phyloP scores from a whole-genome alignment of 1,284 basidiomycete species.

The Tetrapyrgos nigripes region DNA sequence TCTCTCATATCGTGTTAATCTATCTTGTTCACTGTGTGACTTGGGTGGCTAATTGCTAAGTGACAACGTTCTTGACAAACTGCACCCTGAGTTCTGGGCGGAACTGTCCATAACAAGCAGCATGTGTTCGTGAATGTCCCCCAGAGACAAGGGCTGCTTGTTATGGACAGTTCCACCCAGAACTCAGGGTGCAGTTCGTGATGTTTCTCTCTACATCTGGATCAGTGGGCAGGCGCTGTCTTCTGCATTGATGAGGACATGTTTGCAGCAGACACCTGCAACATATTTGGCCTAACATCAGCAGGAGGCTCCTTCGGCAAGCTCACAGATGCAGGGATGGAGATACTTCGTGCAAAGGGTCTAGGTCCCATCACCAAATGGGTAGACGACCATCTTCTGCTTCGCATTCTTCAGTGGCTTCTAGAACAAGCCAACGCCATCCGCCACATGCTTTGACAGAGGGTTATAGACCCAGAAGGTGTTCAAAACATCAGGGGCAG shows the following conservation, averaged over 20 bases:
- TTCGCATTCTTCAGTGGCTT: neutral
- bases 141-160: too few relatives aligned
- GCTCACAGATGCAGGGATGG: slow-evolving; percentile 1
- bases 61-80: too few relatives aligned
- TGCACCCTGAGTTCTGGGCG: too few relatives aligned
- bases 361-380: slow-evolving; percentile 1
- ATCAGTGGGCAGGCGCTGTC: neutral
- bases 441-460: neutral
- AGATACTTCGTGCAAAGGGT: neutral
- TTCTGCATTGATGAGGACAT: neutral
- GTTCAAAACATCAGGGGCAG: neutral
- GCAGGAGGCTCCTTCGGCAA: too few relatives aligned
- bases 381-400: slow-evolving; percentile 4
- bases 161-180: too few relatives aligned
- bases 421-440: neutral
- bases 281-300: too few relatives aligned
- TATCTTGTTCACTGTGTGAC: too few relatives aligned
- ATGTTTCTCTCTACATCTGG: neutral
- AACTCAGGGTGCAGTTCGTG: neutral
- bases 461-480: neutral
- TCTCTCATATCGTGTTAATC: too few relatives aligned
- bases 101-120: too few relatives aligned
- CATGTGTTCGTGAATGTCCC: too few relatives aligned
- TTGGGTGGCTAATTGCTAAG: too few relatives aligned
- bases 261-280: neutral